phyloP scores from a whole-genome alignment of 2,329 filamentous ascomycete genomes.

The Atkinsonella hypoxylon region DNA sequence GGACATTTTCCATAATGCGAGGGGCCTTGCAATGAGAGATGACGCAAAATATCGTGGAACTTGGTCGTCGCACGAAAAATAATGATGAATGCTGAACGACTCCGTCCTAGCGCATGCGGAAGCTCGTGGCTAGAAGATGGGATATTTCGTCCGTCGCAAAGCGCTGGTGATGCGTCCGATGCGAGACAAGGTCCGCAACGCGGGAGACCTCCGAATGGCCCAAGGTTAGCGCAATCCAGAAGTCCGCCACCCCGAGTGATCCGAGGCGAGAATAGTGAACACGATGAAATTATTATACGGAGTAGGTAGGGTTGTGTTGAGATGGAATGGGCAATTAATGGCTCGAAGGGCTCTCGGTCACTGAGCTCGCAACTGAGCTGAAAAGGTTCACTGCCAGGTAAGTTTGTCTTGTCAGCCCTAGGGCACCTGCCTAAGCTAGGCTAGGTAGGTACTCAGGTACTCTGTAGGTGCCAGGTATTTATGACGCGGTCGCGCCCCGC shows the following conservation, averaged over 20 bases:
- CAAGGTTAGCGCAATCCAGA: background rate
- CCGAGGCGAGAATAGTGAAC: background rate
- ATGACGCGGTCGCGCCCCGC: background rate
- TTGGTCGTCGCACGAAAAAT: background rate
- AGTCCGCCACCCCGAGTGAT: background rate
- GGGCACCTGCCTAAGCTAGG: no score
- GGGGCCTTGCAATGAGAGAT: background rate
- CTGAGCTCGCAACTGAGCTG: background rate
- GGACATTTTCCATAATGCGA: conserved; percentile 26
- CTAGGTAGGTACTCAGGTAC: no score
- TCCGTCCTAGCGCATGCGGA: background rate
- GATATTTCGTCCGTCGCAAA: background rate
- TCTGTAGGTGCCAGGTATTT: background rate
- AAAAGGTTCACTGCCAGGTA: background rate
- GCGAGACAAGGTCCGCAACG: background rate
- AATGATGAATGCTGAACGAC: background rate
- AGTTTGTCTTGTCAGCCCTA: no score
- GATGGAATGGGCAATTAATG: background rate
- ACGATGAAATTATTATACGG: no score
- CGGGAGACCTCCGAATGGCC: background rate
- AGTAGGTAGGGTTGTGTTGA: background rate
- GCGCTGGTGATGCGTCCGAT: background rate
- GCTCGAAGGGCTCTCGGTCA: background rate
- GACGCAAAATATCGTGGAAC: background rate
- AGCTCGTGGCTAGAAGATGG: background rate